These are phyloP conservation scores for Hymenoscyphus salicellus DNA, from an alignment of 2,329 filamentous ascomycete genomes.

Conservation along the genomic window DNA sequence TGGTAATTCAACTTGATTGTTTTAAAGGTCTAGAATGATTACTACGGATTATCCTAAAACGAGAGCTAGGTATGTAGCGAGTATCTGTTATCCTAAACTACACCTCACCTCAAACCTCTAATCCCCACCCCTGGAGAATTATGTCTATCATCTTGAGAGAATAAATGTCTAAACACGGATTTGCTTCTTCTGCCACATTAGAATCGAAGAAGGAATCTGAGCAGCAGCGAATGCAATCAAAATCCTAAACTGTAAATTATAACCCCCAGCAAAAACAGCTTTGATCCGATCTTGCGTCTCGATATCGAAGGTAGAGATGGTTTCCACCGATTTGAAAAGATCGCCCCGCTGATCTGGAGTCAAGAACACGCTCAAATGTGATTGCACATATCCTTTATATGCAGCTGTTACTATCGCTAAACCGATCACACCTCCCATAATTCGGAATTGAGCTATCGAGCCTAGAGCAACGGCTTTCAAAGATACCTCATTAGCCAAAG, in stretches of 20 bases:
- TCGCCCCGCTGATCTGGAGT: neutral
- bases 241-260: constrained; percentile 4
- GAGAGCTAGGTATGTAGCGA: too few species aligned
- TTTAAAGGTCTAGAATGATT: too few species aligned
- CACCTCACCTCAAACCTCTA: too few species aligned
- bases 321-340: neutral
- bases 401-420: constrained; percentile 5
- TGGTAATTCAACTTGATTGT: too few species aligned
- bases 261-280: neutral
- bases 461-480: neutral
- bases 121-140: too few species aligned
- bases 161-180: neutral
- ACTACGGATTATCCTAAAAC: too few species aligned
- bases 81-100: too few species aligned
- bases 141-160: too few species aligned
- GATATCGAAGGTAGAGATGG: neutral
- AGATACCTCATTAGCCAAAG: neutral
- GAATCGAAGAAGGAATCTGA: neutral
- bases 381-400: neutral
- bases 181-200: constrained; percentile 2
- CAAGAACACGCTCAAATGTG: neutral
- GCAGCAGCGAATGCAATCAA: neutral
- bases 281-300: neutral
- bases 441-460: neutral
- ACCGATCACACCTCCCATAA: constrained; percentile 1